Conservation (phyloP, 768 basidiomycete species). For the Amyloporia xantha region DNA sequence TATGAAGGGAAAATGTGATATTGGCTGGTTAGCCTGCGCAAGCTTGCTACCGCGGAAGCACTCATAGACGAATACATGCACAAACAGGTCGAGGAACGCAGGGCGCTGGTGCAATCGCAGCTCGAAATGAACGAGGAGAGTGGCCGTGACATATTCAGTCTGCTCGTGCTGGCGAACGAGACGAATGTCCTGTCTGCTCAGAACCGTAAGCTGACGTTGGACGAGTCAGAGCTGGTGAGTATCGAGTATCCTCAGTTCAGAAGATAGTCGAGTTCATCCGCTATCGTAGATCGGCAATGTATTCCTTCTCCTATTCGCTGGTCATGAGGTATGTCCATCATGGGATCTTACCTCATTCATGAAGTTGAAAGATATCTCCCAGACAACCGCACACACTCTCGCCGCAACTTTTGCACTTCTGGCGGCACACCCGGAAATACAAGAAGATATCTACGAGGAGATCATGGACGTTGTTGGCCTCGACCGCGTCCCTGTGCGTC, state of each 20-base stretch:
- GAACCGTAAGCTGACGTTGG: conserved; percentile 5
- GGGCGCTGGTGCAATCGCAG: conserved; percentile 4
- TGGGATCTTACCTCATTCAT: too few relatives aligned
- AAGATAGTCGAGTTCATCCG: background rate
- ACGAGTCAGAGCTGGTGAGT: conserved; percentile 5
- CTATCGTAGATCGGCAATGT: conserved; percentile 12
- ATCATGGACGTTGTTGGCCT: conserved; percentile 19
- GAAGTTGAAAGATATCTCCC: too few relatives aligned
- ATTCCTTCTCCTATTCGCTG: conserved; percentile 15
- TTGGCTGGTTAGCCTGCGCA: conserved; percentile 2
- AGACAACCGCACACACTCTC: conserved; percentile 28
- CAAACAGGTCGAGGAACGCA: conserved; percentile 9
- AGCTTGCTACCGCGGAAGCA: background rate
- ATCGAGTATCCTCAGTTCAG: background rate
- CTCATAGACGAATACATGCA: conserved; percentile 7
- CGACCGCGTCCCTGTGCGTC: conserved; percentile 17
- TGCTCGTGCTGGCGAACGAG: conserved; percentile 13
- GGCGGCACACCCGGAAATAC: conserved; percentile 23
- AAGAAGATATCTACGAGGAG: conserved; percentile 28
- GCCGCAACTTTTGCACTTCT: conserved; percentile 28
- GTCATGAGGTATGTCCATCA: conserved; percentile 11
- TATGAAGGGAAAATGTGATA: background rate
- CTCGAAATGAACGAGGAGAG: background rate
- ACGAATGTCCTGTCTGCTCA: conserved; percentile 2
- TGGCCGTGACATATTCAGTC: conserved; percentile 11